Conservation (phyloP, 352 stramenopile genomes). For the Pythium biforme region DNA sequence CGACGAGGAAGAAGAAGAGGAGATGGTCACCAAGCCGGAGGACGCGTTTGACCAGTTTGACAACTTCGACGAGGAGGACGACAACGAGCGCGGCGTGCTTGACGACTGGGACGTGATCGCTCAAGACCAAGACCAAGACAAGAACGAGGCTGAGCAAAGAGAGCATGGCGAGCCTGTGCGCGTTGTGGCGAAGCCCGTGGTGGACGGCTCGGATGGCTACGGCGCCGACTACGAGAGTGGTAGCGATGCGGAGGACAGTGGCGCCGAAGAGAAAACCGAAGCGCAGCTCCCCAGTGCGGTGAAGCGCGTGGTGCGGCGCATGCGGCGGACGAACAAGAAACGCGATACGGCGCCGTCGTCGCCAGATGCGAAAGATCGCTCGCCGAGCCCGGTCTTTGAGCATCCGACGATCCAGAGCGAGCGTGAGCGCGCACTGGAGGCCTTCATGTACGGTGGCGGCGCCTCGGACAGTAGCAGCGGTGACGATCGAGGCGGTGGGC, state of each 20-base stretch:
- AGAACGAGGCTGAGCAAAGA: background rate
- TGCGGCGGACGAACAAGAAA: constrained; percentile 9
- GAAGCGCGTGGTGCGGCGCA: constrained; percentile 15
- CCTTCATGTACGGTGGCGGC: constrained; percentile 23
- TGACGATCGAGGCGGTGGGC: constrained; percentile 10
- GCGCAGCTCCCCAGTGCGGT: background rate
- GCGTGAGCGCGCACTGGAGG: constrained; percentile 13
- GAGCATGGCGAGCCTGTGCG: background rate
- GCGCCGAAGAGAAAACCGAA: constrained; percentile 20
- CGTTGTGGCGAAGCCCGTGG: background rate
- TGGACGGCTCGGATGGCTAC: constrained; percentile 39
- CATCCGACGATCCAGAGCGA: constrained; percentile 4
- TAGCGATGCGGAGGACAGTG: constrained; percentile 40
- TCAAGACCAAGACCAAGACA: constrained; percentile 24
- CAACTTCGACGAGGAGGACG: constrained; percentile 3
- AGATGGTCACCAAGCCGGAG: background rate
- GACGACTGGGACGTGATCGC: constrained; percentile 18
- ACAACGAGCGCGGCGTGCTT: constrained; percentile 15
- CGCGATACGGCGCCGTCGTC: background rate
- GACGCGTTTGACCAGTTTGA: constrained; percentile 19
- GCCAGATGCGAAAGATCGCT: background rate
- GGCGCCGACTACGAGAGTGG: constrained; percentile 68
- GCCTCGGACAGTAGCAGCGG: constrained; percentile 17
- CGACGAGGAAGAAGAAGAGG: background rate
- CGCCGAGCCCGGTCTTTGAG: background rate